Conservation (phyloP, 2,329 filamentous ascomycete genomes). For the Amauroascus verrucosus region DNA sequence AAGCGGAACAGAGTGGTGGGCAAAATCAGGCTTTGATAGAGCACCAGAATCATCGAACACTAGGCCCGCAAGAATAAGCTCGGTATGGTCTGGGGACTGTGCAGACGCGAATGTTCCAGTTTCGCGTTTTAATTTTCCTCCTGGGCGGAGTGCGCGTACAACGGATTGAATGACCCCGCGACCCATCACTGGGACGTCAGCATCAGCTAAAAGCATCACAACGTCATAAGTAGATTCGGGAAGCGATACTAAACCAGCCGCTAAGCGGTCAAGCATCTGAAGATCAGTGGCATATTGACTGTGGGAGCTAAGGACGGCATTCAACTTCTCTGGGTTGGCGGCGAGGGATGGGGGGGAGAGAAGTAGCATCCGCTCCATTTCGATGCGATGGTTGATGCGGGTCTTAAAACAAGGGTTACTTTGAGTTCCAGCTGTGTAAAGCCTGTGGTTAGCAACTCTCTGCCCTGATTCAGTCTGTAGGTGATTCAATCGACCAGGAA, state of each 20-base stretch:
- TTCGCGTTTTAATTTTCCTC: slow-evolving; percentile 48
- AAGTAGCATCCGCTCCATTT: slow-evolving; percentile 56
- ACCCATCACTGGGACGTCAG: slow-evolving; percentile 54
- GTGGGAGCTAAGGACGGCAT: slow-evolving; percentile 58
- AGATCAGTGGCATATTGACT: slow-evolving; percentile 72
- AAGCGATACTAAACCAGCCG: slow-evolving; percentile 67
- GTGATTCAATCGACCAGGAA: too few relatives aligned
- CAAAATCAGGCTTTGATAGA: slow-evolving; percentile 63
- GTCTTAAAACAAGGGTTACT: neutral
- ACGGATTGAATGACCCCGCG: slow-evolving; percentile 59
- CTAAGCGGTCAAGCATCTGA: slow-evolving; percentile 94
- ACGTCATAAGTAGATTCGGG: slow-evolving; percentile 69
- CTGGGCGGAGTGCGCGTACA: slow-evolving; percentile 59
- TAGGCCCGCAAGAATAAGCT: slow-evolving; percentile 75
- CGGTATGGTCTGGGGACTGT: slow-evolving; percentile 48
- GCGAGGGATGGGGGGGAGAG: slow-evolving; percentile 86
- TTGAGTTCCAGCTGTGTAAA: too few relatives aligned
- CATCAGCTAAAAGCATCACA: slow-evolving; percentile 72
- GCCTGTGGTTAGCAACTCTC: too few relatives aligned
- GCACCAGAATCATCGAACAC: slow-evolving; percentile 49
- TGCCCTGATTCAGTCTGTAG: too few relatives aligned
- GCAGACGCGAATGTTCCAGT: slow-evolving; percentile 11
- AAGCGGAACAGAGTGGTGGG: slow-evolving; percentile 50
- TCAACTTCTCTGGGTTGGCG: slow-evolving; percentile 68
- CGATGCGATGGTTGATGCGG: neutral